Evolutionary conservation across 148 eudicot species (phyloP), one percentile per base, ranked within the genome.

Genomic region (Selenicereus undatus): DNA sequence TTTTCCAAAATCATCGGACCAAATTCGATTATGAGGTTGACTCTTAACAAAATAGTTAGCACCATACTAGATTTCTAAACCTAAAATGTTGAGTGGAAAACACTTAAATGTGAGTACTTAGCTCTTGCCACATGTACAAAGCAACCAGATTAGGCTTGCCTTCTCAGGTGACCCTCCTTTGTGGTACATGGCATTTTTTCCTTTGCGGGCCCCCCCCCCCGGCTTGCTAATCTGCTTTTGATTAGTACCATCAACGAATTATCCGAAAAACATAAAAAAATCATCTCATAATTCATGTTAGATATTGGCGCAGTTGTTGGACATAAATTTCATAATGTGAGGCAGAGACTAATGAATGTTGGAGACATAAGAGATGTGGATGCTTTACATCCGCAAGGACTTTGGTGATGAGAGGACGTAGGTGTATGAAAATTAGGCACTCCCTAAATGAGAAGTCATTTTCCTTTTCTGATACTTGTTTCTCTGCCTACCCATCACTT

Each of bases 391-490:
- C 58, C 76, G 21, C 10, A 42, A 73, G 76, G 75, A 22, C 52
- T 72, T 42, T 42, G 24, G 78, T 35, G n/a, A 77, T 60, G 79
- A 17, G 27, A 30, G 12, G 30, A 5, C 1, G 9, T 48, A 26
- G 60, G 81, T 69, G 43, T 79, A 54, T 26, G 81, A 35, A 79
- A 54, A 51, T 71, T 71, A 71, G 70, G 81, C 76, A 32, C n/a
- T 56, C 13, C 82, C 14, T 60, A 39, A 35, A 80, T 80, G 76
- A 71, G 30, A 70, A 72, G 82, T 73, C 82, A 17, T 60, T 80
- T 21, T 80, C 82, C 51, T 36, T 77, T 54, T 29, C 43, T 43
- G 69, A 32, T 77, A 35, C 52, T 77, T 83, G 86, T 71, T 79
- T 26, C 78, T 71, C 32, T 83, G 80, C 75, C 79, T 60, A 80